Evolutionary conservation across 2,329 filamentous ascomycete species (phyloP), one percentile per base, ranked within the genome.

Genomic region (Penicillium brasilianum): DNA sequence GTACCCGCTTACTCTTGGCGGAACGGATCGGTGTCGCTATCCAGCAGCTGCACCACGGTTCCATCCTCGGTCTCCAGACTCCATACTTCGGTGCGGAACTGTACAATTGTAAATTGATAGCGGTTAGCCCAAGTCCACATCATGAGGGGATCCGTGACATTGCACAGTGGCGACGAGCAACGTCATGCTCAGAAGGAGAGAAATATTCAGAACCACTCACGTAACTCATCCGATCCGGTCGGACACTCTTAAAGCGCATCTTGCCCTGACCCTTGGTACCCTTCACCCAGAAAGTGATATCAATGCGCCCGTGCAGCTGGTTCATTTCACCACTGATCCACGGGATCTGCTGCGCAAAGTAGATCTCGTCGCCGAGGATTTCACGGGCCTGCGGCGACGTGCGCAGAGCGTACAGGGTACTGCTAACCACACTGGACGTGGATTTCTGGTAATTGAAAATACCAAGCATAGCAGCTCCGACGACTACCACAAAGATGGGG

Each of bases 371-470:
- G 65, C 95, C 95, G 30, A 99, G 85, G 49, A 89, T 81, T 59
- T 88, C 88, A 72, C 93, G 88, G 49, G 93, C 95, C 61, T 83
- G 80, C 2, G 86, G 81, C 59, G 90, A 92, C 2, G 91, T 96
- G 66, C 95, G 91, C 65, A 99, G 85, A 1, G 94, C 91, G 83
- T 98, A 99, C 30, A 99, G 86, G 4, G 93, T 95, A 58, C 90
- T 92, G 58, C 88, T 88, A n/a, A 97, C 91, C 32, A 94, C 86
- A 57, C 90, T 91, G 28, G 88, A 92, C n/a, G 91, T 92, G 59
- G 89, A 87, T 78, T 97, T 97, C 78, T 99, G 94, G 86, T 99
- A 98, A 85, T 99, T 99, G 90, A 99, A 98, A 78, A 99, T 97
- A 69, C 90, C 92, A 62, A 96, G 81, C 67, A 89, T 88, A 67